phyloP scores from a whole-genome alignment of 306 rosid genomes.

The Mimosa pudica region DNA sequence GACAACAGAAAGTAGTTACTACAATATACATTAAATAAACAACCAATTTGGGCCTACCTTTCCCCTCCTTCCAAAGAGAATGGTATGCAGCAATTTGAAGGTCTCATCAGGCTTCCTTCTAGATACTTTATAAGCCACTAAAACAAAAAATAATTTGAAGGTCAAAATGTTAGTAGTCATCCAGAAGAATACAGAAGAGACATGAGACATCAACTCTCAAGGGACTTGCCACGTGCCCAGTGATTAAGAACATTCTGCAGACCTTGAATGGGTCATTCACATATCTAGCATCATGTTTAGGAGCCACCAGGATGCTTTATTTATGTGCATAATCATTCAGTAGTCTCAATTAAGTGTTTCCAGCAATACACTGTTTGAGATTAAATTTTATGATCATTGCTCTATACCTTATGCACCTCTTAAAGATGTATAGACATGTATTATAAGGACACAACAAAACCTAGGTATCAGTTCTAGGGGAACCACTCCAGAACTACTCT shows the following conservation, averaged over 20 bases:
- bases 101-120: constrained; percentile 82
- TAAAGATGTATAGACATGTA: not conserved
- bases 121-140: constrained; percentile 89
- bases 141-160: constrained; percentile 32
- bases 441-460: not conserved
- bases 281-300: not conserved
- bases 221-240: not conserved
- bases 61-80: constrained; percentile 96
- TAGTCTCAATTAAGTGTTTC: not conserved
- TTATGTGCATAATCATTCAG: not conserved
- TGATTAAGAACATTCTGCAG: not conserved
- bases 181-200: constrained; percentile 22
- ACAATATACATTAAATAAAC: constrained; percentile 9
- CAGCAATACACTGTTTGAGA: not conserved
- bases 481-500: not conserved
- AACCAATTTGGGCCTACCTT: constrained; percentile 58
- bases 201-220: constrained; percentile 4
- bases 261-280: not conserved
- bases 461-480: not conserved
- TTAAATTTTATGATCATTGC: not conserved
- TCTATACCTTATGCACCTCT: not conserved
- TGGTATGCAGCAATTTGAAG: constrained; percentile 82
- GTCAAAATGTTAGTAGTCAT: constrained; percentile 28
- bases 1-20: not conserved
- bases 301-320: not conserved